Percentiles rank a stretch among this genome's conserved stretches.
phyloP scores from a whole-genome alignment of 345 rosid genomes.

The Populus nigra region DNA sequence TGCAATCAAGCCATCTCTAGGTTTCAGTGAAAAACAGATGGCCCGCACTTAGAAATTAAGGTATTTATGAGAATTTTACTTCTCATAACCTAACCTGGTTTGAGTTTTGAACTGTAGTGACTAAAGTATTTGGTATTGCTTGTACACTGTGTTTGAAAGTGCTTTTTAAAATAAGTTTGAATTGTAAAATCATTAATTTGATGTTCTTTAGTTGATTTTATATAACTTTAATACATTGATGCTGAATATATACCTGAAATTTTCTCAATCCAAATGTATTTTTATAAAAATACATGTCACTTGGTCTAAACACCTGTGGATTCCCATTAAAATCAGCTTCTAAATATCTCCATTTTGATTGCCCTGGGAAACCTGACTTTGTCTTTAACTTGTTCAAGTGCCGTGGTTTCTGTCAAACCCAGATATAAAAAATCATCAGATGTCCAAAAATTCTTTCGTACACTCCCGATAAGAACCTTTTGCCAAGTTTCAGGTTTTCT shows the following conservation, averaged over 20 bases:
- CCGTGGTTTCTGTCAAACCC: background rate
- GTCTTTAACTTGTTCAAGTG: background rate
- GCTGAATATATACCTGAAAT: too few species aligned
- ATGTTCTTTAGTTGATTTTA: too few species aligned
- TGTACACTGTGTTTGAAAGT: too few species aligned
- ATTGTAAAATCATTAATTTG: too few species aligned
- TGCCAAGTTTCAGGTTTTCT: background rate
- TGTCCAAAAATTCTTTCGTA: background rate
- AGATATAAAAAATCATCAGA: background rate
- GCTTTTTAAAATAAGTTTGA: too few species aligned
- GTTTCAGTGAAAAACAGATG: background rate
- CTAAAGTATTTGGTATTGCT: too few species aligned
- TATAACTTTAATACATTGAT: too few species aligned
- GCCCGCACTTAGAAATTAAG: background rate
- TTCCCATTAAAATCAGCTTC: background rate
- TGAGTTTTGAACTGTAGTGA: background rate
- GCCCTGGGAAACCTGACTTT: background rate
- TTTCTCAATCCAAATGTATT: too few species aligned
- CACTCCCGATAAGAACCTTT: background rate
- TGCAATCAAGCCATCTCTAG: background rate
- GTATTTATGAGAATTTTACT: background rate
- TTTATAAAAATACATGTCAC: too few species aligned
- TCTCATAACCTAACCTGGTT: background rate
- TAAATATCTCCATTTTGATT: background rate
- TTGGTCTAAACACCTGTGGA: too few species aligned